phyloP scores from a whole-genome alignment of 2,329 filamentous ascomycete species.

The Tolypocladium cylindrosporum region DNA sequence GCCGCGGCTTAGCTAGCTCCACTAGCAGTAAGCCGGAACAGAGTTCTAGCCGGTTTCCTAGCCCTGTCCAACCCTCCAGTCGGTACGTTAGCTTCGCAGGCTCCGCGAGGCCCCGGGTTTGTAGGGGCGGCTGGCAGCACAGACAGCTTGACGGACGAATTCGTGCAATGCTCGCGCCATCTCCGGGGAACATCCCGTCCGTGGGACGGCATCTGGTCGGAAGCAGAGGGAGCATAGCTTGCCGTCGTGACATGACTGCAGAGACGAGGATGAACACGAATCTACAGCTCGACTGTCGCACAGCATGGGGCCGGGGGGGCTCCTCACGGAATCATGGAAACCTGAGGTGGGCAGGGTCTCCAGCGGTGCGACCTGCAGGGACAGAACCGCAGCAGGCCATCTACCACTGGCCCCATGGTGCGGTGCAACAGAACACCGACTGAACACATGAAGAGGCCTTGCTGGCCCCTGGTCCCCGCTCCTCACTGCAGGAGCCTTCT shows the following conservation, averaged over 20 bases:
- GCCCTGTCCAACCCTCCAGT: not conserved
- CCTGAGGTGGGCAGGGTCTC: not conserved
- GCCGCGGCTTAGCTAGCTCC: no score
- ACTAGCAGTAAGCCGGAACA: not conserved
- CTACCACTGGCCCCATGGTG: not conserved
- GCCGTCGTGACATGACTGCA: not conserved
- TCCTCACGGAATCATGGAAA: not conserved
- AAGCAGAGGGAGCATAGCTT: not conserved
- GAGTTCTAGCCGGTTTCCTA: not conserved
- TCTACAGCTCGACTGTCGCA: not conserved
- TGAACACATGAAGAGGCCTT: not conserved
- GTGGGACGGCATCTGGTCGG: not conserved
- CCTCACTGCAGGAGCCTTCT: not conserved
- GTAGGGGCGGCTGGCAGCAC: not conserved
- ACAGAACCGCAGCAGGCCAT: not conserved
- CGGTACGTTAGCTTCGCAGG: not conserved
- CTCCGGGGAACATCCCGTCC: not conserved
- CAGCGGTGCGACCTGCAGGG: slow-evolving; percentile 1
- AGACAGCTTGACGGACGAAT: not conserved
- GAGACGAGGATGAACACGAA: not conserved
- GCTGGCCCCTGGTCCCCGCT: not conserved
- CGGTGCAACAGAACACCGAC: not conserved
- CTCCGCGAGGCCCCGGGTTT: not conserved
- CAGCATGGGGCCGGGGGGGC: not conserved
- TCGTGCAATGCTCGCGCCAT: not conserved